Conservation (phyloP, 2,329 filamentous ascomycete species). For the Celoporthe dispersa region DNA sequence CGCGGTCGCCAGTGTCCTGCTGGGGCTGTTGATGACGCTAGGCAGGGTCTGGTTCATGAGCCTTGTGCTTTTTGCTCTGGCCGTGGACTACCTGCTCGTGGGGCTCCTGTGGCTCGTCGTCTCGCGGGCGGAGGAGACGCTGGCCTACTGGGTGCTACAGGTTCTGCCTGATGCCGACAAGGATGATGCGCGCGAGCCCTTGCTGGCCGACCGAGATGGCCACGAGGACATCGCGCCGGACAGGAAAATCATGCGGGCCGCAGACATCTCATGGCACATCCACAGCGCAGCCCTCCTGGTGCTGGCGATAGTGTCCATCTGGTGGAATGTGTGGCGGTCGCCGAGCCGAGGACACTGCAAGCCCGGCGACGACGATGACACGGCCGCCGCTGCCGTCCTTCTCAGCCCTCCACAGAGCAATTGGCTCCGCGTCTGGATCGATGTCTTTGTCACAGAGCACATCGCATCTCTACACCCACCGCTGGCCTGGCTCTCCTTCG, state of each 20-base stretch:
- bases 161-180: slow-evolving; percentile 32
- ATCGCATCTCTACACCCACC: slow-evolving; percentile 49
- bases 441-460: slow-evolving; percentile 35
- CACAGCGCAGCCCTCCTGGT: slow-evolving; percentile 44
- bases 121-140: slow-evolving; percentile 39
- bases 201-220: slow-evolving; percentile 33
- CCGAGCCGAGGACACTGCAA: slow-evolving; percentile 44
- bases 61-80: slow-evolving; percentile 48
- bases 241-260: slow-evolving; percentile 32
- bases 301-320: slow-evolving; percentile 45
- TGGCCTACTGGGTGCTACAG: slow-evolving; percentile 37
- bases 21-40: slow-evolving; percentile 40
- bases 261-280: slow-evolving; percentile 44
- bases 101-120: slow-evolving; percentile 48
- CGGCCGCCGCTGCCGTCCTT: not conserved
- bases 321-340: slow-evolving; percentile 53
- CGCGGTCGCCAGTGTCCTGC: slow-evolving; percentile 38
- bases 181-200: slow-evolving; percentile 38
- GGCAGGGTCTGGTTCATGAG: slow-evolving; percentile 49
- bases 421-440: slow-evolving; percentile 48
- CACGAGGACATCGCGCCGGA: slow-evolving; percentile 32
- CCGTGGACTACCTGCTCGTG: slow-evolving; percentile 49
- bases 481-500: slow-evolving; percentile 52
- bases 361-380: slow-evolving; percentile 1
- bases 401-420: slow-evolving; percentile 29